Percentiles rank a stretch among this genome's conserved stretches.
Conservation (phyloP, 306 rosid genomes). For the Vachellia pachyceras region DNA sequence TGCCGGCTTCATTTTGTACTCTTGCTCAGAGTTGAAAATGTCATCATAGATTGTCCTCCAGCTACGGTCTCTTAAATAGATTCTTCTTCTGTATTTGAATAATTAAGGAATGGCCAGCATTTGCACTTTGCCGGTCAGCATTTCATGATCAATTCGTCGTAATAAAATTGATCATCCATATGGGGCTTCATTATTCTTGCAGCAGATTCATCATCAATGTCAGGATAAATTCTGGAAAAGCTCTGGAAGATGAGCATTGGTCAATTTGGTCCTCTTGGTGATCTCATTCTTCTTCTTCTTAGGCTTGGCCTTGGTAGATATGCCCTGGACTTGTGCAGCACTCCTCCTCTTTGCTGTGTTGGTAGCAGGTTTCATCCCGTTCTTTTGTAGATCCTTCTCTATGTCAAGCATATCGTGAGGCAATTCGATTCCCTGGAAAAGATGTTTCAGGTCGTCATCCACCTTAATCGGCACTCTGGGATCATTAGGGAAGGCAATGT, state of each 20-base stretch:
- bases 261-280: slow-evolving; percentile 91
- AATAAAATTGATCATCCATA: too few species aligned
- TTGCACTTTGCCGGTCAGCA: slow-evolving; percentile 41
- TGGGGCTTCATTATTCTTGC: slow-evolving; percentile 16
- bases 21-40: slow-evolving; percentile 2
- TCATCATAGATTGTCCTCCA: slow-evolving; percentile 48
- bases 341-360: slow-evolving; percentile 96
- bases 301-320: slow-evolving; percentile 67
- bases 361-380: slow-evolving; percentile 97
- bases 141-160: slow-evolving; percentile 14
- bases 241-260: slow-evolving; percentile 97
- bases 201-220: slow-evolving; percentile 10
- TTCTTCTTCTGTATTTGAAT: slow-evolving; percentile 48
- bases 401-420: slow-evolving; percentile 95
- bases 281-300: slow-evolving; percentile 89
- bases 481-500: slow-evolving; percentile 91
- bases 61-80: slow-evolving; percentile 59
- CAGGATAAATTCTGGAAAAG: slow-evolving; percentile 67
- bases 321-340: slow-evolving; percentile 74
- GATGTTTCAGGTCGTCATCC: slow-evolving; percentile 80
- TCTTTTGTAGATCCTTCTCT: slow-evolving; percentile 91
- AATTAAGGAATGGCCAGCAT: slow-evolving; percentile 53
- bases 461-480: slow-evolving; percentile 79
- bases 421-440: slow-evolving; percentile 76
- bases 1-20: neutral